Conservation (phyloP, 2,329 filamentous ascomycete genomes). For the Daldinia sp. region DNA sequence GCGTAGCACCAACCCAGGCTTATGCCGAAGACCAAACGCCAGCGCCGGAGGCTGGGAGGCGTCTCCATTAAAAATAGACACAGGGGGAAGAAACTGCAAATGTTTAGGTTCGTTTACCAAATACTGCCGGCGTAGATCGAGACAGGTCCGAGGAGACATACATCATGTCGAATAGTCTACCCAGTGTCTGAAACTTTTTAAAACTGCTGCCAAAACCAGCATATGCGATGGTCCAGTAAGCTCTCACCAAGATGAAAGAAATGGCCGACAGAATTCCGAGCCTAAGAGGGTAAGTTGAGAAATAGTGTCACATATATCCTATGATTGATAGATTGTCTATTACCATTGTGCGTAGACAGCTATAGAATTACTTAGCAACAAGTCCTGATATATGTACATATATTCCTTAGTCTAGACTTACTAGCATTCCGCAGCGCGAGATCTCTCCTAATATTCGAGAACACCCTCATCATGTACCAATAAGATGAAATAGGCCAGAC, state of each 20-base stretch:
- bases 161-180: constrained; percentile 24
- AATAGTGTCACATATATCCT: background rate
- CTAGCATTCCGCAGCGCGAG: constrained; percentile 24
- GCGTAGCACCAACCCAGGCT: background rate
- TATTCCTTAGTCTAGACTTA: constrained; percentile 12
- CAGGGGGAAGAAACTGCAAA: constrained; percentile 8
- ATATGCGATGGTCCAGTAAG: constrained; percentile 15
- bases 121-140: background rate
- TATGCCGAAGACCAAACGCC: background rate
- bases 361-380: constrained; percentile 14
- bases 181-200: background rate
- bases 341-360: constrained; percentile 36
- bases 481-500: background rate
- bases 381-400: background rate
- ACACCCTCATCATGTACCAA: constrained; percentile 8
- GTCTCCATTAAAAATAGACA: constrained; percentile 6
- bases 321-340: background rate
- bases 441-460: constrained; percentile 22
- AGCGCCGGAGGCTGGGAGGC: background rate
- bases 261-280: constrained; percentile 17
- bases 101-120: background rate
- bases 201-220: background rate
- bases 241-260: constrained; percentile 12
- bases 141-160: background rate
- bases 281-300: constrained; percentile 15